phyloP scores from a whole-genome alignment of 169 alveolate species.

The Plasmodium knowlesi region DNA sequence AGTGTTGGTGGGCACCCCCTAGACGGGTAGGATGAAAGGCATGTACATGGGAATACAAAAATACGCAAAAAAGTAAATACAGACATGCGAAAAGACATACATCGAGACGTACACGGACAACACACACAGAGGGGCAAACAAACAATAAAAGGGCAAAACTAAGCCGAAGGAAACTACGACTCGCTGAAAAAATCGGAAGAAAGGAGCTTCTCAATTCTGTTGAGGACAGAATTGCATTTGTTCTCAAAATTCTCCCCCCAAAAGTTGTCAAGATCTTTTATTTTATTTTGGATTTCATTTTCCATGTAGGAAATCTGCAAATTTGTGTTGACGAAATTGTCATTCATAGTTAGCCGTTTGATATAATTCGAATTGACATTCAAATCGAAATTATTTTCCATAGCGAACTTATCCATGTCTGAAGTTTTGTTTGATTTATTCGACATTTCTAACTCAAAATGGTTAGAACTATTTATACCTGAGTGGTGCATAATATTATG shows the following conservation, averaged over 20 bases:
- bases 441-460: constrained; percentile 6
- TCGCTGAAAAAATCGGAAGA: constrained; percentile 49
- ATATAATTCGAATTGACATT: constrained; percentile 34
- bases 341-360: constrained; percentile 29
- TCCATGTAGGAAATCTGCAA: constrained; percentile 71
- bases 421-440: constrained; percentile 17
- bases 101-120: background rate
- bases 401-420: constrained; percentile 2
- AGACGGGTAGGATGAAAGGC: background rate
- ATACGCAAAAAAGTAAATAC: background rate
- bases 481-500: constrained; percentile 7
- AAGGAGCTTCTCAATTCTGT: constrained; percentile 57
- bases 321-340: constrained; percentile 54
- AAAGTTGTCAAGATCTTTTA: constrained; percentile 38
- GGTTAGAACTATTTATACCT: constrained; percentile 6
- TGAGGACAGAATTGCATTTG: constrained; percentile 55
- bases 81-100: background rate
- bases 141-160: background rate
- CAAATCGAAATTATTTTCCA: background rate
- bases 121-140: background rate
- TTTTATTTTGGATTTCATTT: constrained; percentile 70
- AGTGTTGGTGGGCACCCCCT: background rate
- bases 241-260: constrained; percentile 29
- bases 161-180: background rate
- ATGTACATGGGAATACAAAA: background rate